Evolutionary conservation across 345 rosid genomes (phyloP), one percentile per base, ranked within the genome.

Genomic region (Murraya paniculata): DNA sequence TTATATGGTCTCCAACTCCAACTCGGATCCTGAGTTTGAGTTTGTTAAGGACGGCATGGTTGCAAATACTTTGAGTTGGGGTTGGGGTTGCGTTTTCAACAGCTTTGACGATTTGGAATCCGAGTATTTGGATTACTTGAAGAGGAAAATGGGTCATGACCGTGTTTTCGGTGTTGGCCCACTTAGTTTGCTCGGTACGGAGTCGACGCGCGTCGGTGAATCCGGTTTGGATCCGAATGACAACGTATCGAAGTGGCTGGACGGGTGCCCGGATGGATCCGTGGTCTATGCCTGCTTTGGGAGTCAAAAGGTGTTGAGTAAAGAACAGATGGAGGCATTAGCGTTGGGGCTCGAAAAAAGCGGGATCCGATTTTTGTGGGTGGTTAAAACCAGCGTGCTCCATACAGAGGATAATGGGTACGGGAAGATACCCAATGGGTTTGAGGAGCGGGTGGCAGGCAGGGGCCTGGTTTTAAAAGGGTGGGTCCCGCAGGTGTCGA

Each of bases 271-370:
- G 0, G 82, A 84, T 7, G 87, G 79, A 9, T 91, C 91, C 0
- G 97, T 93, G 56, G 64, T 90, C 0, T 92, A 91, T 62, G 86
- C 86, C 6, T 86, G 90, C 77, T 92, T 92, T 33, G 98, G 93
- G 74, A 91, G 93, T 78, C 92, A 88, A 68, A 87, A 85, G 71
- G 41, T 77, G 35, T 71, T 91, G 79, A 75, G 10, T 1, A 80
- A 65, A 61, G 81, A 83, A 1, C 97, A 89, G 59, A 82, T 83
- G 75, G 84, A 83, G 72, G 91, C 89, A 19, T n/a, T 92, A 68
- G 91, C 87, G n/a, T 27, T 31, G 2, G 89, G 88, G 48, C 86
- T 92, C 0, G 95, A 91, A 57, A 86, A 77, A 74, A 88, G 95
- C 68, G 82, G 77, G 79, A 79, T 62, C 72, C 85, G 82, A 5